A percentile compares a stretch with the other conserved stretches of the same genome.
These are phyloP conservation scores for Coffea eugenioides DNA, from an alignment of 257 asterid species.

Conservation along the genomic window DNA sequence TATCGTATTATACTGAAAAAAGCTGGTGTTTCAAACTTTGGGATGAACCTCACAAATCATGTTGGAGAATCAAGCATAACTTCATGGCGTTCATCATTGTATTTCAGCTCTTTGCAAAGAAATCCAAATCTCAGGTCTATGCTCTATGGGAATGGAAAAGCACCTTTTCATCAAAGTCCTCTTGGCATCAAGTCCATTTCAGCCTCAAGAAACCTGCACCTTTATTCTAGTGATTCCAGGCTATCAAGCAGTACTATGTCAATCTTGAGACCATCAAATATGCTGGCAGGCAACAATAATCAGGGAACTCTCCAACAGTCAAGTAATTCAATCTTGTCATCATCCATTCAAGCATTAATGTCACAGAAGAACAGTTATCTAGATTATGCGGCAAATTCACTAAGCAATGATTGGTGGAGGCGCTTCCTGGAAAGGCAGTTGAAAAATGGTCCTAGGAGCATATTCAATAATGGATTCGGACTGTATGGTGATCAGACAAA, in stretches of 20 bases:
- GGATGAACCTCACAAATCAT: constrained; percentile 18
- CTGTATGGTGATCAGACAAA: constrained; percentile 36
- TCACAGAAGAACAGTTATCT: constrained; percentile 14
- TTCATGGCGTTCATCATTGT: constrained; percentile 12
- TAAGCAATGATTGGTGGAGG: constrained; percentile 6
- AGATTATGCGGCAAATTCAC: constrained; percentile 11
- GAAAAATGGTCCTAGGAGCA: constrained; percentile 6
- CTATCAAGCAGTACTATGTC: not conserved
- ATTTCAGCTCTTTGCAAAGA: constrained; percentile 2
- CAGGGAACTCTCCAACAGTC: constrained; percentile 3
- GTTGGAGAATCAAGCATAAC: constrained; percentile 11
- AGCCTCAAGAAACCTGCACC: not conserved
- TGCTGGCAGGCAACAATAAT: not conserved
- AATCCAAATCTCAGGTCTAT: not conserved
- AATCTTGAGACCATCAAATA: not conserved
- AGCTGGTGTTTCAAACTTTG: constrained; percentile 30
- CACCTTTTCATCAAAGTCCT: constrained; percentile 14
- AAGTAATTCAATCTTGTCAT: not conserved
- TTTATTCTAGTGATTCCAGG: not conserved
- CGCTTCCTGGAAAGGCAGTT: constrained; percentile 3
- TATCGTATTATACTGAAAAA: constrained; percentile 45
- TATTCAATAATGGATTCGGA: constrained; percentile 19
- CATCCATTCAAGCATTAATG: not conserved
- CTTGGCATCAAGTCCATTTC: constrained; percentile 2
- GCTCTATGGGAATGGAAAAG: not conserved